Conservation (phyloP, 2,329 filamentous ascomycete genomes). For the Beauveria varroae region DNA sequence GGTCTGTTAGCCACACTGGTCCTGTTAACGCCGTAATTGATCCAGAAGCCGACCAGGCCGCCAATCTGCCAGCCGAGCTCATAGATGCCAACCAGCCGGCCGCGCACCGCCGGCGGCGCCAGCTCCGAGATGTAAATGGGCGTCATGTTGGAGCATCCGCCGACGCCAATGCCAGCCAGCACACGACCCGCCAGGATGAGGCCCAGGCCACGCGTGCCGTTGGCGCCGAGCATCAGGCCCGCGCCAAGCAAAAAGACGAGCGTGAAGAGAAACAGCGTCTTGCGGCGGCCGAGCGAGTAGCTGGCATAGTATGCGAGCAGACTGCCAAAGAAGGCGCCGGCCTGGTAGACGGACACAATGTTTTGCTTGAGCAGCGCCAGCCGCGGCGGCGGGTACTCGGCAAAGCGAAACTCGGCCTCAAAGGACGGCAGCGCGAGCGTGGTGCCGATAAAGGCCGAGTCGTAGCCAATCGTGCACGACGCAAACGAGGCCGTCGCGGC, state of each 20-base stretch:
- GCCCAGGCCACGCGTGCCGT: slow-evolving; percentile 53
- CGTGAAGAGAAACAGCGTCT: slow-evolving; percentile 53
- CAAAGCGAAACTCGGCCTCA: slow-evolving; percentile 58
- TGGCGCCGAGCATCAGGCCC: slow-evolving; percentile 64
- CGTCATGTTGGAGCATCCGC: slow-evolving; percentile 55
- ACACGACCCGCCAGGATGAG: slow-evolving; percentile 55
- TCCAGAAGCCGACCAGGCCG: slow-evolving; percentile 57
- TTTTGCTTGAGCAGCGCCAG: slow-evolving; percentile 60
- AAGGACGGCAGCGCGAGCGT: slow-evolving; percentile 67
- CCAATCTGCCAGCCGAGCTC: slow-evolving; percentile 60
- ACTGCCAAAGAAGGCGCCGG: slow-evolving; percentile 77
- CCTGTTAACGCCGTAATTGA: slow-evolving; percentile 55
- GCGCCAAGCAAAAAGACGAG: slow-evolving; percentile 62
- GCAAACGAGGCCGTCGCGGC: slow-evolving; percentile 48
- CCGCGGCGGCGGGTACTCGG: slow-evolving; percentile 35
- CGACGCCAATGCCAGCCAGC: slow-evolving; percentile 56
- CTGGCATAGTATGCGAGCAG: slow-evolving; percentile 58
- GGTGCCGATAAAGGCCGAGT: slow-evolving; percentile 72
- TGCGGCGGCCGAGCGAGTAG: slow-evolving; percentile 60
- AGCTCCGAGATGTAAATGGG: slow-evolving; percentile 56
- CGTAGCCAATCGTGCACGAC: slow-evolving; percentile 52
- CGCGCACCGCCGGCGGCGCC: slow-evolving; percentile 55
- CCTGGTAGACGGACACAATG: slow-evolving; percentile 76
- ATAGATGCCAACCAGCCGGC: slow-evolving; percentile 58
- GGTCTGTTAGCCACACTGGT: too few species aligned